Percentiles rank a stretch among this genome's conserved stretches.
phyloP scores from a whole-genome alignment of 768 basidiomycete species.

The Mycena haematopus region DNA sequence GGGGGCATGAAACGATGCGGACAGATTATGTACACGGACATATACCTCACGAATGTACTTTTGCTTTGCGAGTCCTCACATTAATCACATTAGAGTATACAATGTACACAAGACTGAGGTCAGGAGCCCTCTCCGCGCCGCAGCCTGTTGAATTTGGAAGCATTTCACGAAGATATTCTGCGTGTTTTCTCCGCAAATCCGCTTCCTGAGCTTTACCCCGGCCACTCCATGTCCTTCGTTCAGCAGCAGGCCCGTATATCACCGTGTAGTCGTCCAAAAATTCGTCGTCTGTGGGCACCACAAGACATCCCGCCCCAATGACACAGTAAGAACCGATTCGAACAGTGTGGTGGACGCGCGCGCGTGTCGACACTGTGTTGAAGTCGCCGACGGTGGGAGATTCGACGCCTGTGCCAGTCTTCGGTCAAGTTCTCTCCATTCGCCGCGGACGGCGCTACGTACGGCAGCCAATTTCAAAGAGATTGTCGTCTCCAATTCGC shows the following conservation, averaged over 20 bases:
- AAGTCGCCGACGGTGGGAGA: slow-evolving; percentile 81
- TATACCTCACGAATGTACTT: slow-evolving; percentile 1
- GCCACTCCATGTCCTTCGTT: slow-evolving; percentile 85
- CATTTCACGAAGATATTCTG: slow-evolving; percentile 92
- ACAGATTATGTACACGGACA: slow-evolving; percentile 25
- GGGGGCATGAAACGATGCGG: slow-evolving; percentile 19
- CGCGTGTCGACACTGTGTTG: slow-evolving; percentile 87
- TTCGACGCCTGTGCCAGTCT: slow-evolving; percentile 73
- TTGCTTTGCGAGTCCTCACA: neutral
- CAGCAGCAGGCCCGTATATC: slow-evolving; percentile 78
- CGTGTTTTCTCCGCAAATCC: slow-evolving; percentile 85
- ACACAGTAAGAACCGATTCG: slow-evolving; percentile 81
- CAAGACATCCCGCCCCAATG: slow-evolving; percentile 79
- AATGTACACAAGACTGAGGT: slow-evolving; percentile 6
- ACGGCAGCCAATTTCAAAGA: slow-evolving; percentile 96
- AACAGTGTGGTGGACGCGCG: slow-evolving; percentile 84
- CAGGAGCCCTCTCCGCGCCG: slow-evolving; percentile 63
- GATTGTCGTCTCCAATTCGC: slow-evolving; percentile 92
- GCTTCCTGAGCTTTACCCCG: slow-evolving; percentile 83
- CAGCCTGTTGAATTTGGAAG: slow-evolving; percentile 83
- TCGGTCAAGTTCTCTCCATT: neutral
- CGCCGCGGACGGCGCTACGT: slow-evolving; percentile 52
- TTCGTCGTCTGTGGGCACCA: slow-evolving; percentile 82
- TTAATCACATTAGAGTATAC: slow-evolving; percentile 4
- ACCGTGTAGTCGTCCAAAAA: slow-evolving; percentile 83